Percentiles rank a stretch among this genome's conserved stretches.
phyloP scores from a whole-genome alignment of 2,329 filamentous ascomycete genomes.

The Alternaria rosae region DNA sequence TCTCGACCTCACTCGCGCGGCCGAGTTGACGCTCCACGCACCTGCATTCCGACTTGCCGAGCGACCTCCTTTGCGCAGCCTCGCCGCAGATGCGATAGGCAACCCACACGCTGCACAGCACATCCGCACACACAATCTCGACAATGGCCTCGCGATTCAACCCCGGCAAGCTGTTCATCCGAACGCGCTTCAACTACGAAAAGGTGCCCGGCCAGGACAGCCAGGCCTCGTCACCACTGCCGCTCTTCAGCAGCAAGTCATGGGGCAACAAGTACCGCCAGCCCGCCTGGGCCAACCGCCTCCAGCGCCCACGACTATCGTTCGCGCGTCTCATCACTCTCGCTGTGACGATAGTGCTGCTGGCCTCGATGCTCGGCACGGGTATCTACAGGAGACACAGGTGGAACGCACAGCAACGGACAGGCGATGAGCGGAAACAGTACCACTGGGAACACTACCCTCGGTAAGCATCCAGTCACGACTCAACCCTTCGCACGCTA shows the following conservation, averaged over 20 bases:
- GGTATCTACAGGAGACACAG: slow-evolving; percentile 52
- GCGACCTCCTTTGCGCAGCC: slow-evolving; percentile 5
- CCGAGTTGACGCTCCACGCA: slow-evolving; percentile 14
- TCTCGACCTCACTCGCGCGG: slow-evolving; percentile 18
- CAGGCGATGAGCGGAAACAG: slow-evolving; percentile 43
- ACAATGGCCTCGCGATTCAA: slow-evolving; percentile 52
- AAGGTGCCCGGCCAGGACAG: slow-evolving; percentile 54
- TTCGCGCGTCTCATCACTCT: slow-evolving; percentile 53
- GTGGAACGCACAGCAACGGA: slow-evolving; percentile 43
- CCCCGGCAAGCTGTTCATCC: slow-evolving; percentile 55
- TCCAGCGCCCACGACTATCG: slow-evolving; percentile 53
- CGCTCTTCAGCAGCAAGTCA: slow-evolving; percentile 50
- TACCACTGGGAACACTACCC: slow-evolving; percentile 58
- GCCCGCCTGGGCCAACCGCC: slow-evolving; percentile 49
- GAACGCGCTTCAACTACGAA: slow-evolving; percentile 56
- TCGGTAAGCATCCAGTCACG: slow-evolving; percentile 39
- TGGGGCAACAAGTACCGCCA: slow-evolving; percentile 44
- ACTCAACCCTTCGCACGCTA: slow-evolving; percentile 13
- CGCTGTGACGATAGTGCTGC: slow-evolving; percentile 50
- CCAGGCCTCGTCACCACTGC: slow-evolving; percentile 50
- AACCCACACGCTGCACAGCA: slow-evolving; percentile 25
- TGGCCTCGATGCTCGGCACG: slow-evolving; percentile 53
- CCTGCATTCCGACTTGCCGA: slow-evolving; percentile 1
- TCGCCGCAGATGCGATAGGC: slow-evolving; percentile 45
- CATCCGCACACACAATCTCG: slow-evolving; percentile 17